Evolutionary conservation across 306 rosid genomes (phyloP).

Genomic region (Myrica gale): DNA sequence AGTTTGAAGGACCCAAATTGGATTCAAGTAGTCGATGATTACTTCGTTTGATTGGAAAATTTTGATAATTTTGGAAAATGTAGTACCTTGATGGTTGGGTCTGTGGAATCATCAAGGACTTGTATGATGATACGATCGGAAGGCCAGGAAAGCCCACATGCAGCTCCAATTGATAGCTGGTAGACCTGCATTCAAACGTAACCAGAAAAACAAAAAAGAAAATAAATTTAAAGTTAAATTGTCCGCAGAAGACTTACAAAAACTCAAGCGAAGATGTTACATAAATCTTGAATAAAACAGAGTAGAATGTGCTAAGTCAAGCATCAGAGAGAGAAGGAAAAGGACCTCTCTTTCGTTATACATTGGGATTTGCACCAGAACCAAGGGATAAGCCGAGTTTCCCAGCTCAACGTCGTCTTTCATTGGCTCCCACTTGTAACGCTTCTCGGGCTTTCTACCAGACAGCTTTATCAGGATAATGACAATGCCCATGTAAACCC

Average conservation of each 20-base stretch:
- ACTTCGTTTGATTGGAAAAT: neutral
- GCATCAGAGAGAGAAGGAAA: neutral
- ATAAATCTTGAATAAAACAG: neutral
- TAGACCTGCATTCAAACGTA: constrained; percentile 53
- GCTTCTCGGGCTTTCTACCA: constrained; percentile 64
- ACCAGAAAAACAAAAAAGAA: neutral
- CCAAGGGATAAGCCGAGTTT: constrained; percentile 65
- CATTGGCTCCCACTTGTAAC: constrained; percentile 74
- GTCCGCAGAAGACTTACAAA: neutral
- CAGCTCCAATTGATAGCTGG: constrained; percentile 82
- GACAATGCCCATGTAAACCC: constrained; percentile 68
- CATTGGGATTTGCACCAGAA: constrained; percentile 87
- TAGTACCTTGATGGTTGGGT: constrained; percentile 64
- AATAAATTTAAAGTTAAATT: constrained; percentile 3
- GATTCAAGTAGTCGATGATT: neutral
- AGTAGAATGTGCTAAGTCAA: neutral
- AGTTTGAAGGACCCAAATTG: neutral
- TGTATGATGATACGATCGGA: constrained; percentile 77
- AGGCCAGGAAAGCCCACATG: constrained; percentile 90
- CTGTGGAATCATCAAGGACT: constrained; percentile 88
- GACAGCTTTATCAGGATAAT: constrained; percentile 52
- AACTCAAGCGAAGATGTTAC: neutral
- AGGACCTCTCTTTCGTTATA: constrained; percentile 87
- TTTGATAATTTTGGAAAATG: neutral
- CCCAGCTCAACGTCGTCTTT: constrained; percentile 78